A percentile compares a stretch with the other conserved stretches of the same genome.
Evolutionary conservation across 495 filamentous ascomycete species (phyloP).

Genomic region (Jackrogersella multiformis): DNA sequence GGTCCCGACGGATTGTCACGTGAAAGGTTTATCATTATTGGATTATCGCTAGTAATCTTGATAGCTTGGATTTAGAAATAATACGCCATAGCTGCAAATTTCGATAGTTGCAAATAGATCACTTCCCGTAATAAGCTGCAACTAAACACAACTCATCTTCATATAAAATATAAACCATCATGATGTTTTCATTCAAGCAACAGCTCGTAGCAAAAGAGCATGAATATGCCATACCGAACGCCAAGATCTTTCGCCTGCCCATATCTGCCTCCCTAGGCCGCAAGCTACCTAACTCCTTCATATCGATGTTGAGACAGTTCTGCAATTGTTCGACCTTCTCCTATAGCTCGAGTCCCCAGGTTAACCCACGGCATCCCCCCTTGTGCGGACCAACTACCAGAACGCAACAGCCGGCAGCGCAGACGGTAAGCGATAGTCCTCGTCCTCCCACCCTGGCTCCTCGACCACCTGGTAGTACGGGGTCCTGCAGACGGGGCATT

Average conservation of each 20-base stretch:
- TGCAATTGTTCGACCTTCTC: not conserved
- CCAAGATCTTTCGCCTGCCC: not conserved
- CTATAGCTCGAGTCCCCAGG: too few relatives aligned
- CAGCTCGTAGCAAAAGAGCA: not conserved
- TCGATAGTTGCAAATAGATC: too few relatives aligned
- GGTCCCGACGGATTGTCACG: not conserved
- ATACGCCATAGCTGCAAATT: too few relatives aligned
- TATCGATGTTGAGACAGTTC: not conserved
- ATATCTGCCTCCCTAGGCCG: not conserved
- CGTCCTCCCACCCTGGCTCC: not conserved
- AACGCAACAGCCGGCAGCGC: constrained; percentile 17
- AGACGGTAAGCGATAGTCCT: constrained; percentile 18
- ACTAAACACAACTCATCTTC: not conserved
- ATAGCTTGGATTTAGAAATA: too few relatives aligned
- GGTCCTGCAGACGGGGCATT: constrained; percentile 39
- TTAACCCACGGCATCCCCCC: not conserved
- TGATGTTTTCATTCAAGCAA: not conserved
- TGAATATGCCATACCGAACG: not conserved
- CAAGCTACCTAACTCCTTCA: not conserved
- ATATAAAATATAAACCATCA: not conserved
- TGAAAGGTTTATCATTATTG: too few relatives aligned
- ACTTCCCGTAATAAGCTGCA: too few relatives aligned
- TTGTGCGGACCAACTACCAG: constrained; percentile 21
- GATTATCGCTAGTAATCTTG: too few relatives aligned
- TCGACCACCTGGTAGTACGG: constrained; percentile 26